Conservation (phyloP, 2,329 filamentous ascomycete genomes). For the Colletotrichum lupini region DNA sequence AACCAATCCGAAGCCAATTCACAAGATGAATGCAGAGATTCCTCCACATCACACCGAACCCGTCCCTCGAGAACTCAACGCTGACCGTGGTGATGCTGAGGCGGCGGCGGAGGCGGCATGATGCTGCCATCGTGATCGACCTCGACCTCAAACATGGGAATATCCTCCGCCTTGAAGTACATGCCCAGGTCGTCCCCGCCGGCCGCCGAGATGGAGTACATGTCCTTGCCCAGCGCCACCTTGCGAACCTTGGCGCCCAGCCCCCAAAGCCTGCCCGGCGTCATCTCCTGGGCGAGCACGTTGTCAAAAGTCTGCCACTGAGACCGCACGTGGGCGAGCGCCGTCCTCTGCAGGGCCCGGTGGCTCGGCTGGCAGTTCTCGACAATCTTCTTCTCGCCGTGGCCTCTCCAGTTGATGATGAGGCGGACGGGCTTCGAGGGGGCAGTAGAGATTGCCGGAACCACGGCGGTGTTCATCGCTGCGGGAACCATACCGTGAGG, state of each 20-base stretch:
- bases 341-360: constrained; percentile 35
- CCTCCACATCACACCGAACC: background rate
- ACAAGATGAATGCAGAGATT: background rate
- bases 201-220: constrained; percentile 29
- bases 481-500: background rate
- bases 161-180: constrained; percentile 33
- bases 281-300: constrained; percentile 28
- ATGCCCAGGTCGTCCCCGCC: constrained; percentile 24
- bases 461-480: background rate
- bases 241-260: constrained; percentile 29
- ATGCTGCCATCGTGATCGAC: constrained; percentile 25
- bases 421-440: constrained; percentile 40
- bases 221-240: constrained; percentile 29
- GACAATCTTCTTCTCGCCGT: constrained; percentile 44
- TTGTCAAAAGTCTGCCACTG: constrained; percentile 33
- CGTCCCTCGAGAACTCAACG: background rate
- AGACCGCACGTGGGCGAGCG: constrained; percentile 23
- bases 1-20: background rate
- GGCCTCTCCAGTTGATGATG: constrained; percentile 42
- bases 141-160: constrained; percentile 31
- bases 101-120: constrained; percentile 20
- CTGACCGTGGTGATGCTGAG: constrained; percentile 1
- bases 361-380: constrained; percentile 38
- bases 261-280: constrained; percentile 23
- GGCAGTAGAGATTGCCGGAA: constrained; percentile 14